phyloP scores from a whole-genome alignment of 495 filamentous ascomycete genomes.

The Bombardia bombarda region DNA sequence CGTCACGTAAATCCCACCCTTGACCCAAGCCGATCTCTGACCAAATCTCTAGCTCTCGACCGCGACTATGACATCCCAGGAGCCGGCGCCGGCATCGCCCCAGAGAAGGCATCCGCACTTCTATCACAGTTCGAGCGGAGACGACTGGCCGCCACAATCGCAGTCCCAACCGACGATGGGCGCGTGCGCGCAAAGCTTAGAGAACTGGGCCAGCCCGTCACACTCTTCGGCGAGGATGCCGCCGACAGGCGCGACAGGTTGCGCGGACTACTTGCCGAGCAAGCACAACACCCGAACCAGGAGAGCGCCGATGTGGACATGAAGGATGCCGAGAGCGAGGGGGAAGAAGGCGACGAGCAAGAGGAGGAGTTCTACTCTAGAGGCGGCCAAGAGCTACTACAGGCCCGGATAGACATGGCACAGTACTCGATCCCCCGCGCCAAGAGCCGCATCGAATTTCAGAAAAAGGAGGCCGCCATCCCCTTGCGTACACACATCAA shows the following conservation, averaged over 20 bases:
- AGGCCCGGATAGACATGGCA: slow-evolving; percentile 75
- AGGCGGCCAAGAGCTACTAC: slow-evolving; percentile 64
- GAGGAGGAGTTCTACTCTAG: slow-evolving; percentile 96
- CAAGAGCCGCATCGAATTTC: slow-evolving; percentile 63
- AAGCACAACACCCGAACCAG: slow-evolving; percentile 53
- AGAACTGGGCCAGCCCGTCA: slow-evolving; percentile 84
- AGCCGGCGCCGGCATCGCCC: slow-evolving; percentile 64
- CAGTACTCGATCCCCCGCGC: slow-evolving; percentile 78
- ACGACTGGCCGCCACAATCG: slow-evolving; percentile 76
- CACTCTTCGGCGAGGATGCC: slow-evolving; percentile 88
- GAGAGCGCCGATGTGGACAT: slow-evolving; percentile 52
- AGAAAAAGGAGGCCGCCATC: slow-evolving; percentile 73
- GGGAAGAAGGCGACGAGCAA: slow-evolving; percentile 58
- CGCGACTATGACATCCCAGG: slow-evolving; percentile 77
- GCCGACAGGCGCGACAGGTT: slow-evolving; percentile 80
- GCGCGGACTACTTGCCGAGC: slow-evolving; percentile 66
- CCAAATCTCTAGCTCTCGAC: slow-evolving; percentile 58
- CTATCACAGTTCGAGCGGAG: slow-evolving; percentile 85
- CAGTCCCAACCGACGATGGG: slow-evolving; percentile 92
- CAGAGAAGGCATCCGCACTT: slow-evolving; percentile 82
- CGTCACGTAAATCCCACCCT: not conserved
- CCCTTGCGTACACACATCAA: slow-evolving; percentile 82
- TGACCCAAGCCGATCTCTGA: slow-evolving; percentile 2
- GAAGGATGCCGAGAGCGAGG: slow-evolving; percentile 59
- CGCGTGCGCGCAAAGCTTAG: slow-evolving; percentile 74